These are phyloP conservation scores for Xerocomus spinulosus DNA, from an alignment of 768 basidiomycete genomes.

Conservation along the genomic window DNA sequence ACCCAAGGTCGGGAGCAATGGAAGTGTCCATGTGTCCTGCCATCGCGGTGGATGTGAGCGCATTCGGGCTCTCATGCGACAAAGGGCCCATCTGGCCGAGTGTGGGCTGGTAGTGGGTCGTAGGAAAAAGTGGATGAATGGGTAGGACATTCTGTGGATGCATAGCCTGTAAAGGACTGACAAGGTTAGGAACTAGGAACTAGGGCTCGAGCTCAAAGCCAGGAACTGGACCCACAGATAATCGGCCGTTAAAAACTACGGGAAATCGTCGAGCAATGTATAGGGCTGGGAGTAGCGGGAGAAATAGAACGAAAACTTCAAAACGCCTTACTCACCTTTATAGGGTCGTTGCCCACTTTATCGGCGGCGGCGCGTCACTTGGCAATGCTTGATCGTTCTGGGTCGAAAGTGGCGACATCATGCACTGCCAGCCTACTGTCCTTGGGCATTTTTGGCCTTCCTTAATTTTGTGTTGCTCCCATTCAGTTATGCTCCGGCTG, in stretches of 20 bases:
- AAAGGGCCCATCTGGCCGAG: neutral
- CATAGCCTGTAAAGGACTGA: constrained; percentile 2
- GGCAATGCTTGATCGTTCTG: no score
- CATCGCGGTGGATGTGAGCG: neutral
- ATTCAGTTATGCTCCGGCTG: no score
- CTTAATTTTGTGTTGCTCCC: no score
- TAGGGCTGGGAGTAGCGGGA: no score
- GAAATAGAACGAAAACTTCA: no score
- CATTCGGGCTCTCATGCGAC: neutral
- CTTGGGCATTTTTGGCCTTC: no score
- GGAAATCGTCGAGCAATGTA: no score
- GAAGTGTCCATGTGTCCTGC: neutral
- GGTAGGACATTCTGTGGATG: neutral
- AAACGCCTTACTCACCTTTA: no score
- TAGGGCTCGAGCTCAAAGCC: neutral
- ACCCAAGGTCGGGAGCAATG: neutral
- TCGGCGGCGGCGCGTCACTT: no score
- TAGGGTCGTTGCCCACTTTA: no score
- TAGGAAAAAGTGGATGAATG: neutral
- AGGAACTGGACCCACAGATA: constrained; percentile 1
- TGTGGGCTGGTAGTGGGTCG: neutral
- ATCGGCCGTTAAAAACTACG: neutral
- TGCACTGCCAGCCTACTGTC: no score
- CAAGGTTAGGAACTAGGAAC: neutral
- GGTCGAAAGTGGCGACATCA: no score